Evolutionary conservation across 2,329 filamentous ascomycete genomes (phyloP).

Genomic region (Monascus ruber): DNA sequence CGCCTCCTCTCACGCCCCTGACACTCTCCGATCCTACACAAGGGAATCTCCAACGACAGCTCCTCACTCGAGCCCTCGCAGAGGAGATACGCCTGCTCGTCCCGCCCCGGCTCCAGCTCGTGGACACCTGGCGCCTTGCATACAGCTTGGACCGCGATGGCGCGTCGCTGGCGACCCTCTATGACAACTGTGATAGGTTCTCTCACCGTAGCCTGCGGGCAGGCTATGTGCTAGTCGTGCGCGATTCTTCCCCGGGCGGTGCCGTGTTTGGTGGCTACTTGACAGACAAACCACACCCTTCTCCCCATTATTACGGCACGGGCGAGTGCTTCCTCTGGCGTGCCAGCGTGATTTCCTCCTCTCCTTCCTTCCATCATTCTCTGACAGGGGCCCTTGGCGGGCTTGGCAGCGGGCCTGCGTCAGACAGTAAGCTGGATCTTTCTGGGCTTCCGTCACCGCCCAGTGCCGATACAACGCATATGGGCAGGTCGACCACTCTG

Average conservation of each 20-base stretch:
- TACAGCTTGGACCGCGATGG: slow-evolving; percentile 92
- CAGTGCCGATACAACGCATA: slow-evolving; percentile 52
- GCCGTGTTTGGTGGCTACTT: slow-evolving; percentile 83
- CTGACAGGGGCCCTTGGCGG: slow-evolving; percentile 24
- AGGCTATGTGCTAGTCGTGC: slow-evolving; percentile 81
- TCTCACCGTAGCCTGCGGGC: slow-evolving; percentile 55
- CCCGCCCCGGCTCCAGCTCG: slow-evolving; percentile 74
- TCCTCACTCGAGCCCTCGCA: slow-evolving; percentile 63
- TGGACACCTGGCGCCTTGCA: slow-evolving; percentile 72
- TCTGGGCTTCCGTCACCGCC: slow-evolving; percentile 58
- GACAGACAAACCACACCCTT: slow-evolving; percentile 72
- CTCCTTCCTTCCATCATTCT: slow-evolving; percentile 4
- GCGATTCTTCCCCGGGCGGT: slow-evolving; percentile 46
- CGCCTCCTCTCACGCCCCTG: slow-evolving; percentile 77
- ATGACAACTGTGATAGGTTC: slow-evolving; percentile 62
- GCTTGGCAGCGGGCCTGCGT: neutral
- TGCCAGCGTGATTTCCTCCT: slow-evolving; percentile 50
- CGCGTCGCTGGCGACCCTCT: slow-evolving; percentile 74
- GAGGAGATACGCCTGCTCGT: slow-evolving; percentile 89
- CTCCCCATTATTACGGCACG: slow-evolving; percentile 81
- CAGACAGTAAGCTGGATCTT: slow-evolving; percentile 26
- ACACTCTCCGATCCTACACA: slow-evolving; percentile 33
- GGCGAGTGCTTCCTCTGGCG: slow-evolving; percentile 94
- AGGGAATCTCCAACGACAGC: slow-evolving; percentile 40
- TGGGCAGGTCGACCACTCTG: slow-evolving; percentile 49